Evolutionary conservation across 2,329 filamentous ascomycete species (phyloP).

Genomic region (Fusarium humuli): DNA sequence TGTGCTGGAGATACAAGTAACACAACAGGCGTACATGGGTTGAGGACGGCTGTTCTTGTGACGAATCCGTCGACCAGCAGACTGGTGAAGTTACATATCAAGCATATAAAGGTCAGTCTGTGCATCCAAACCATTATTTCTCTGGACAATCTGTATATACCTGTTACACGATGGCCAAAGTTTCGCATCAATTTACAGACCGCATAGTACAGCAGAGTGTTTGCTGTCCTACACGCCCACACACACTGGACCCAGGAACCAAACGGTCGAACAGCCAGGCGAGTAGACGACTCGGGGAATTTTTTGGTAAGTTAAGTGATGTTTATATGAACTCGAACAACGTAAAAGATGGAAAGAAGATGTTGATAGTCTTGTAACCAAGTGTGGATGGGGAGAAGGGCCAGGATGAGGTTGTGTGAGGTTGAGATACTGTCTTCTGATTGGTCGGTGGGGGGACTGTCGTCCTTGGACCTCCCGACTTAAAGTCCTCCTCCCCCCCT

Average conservation of each 20-base stretch:
- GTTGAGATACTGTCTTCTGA: slow-evolving; percentile 31
- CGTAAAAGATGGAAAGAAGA: neutral
- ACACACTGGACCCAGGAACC: neutral
- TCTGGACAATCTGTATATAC: too few relatives aligned
- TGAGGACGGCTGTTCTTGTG: neutral
- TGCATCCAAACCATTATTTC: too few relatives aligned
- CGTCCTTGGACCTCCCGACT: slow-evolving; percentile 17
- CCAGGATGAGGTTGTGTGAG: slow-evolving; percentile 42
- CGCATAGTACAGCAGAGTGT: too few relatives aligned
- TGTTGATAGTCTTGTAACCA: neutral
- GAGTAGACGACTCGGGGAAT: neutral
- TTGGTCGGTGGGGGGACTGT: slow-evolving; percentile 35
- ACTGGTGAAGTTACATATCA: too few relatives aligned
- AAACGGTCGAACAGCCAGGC: neutral
- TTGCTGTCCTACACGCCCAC: neutral
- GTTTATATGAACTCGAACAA: neutral
- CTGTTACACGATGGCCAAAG: too few relatives aligned
- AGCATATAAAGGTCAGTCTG: too few relatives aligned
- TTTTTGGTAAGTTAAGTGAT: neutral
- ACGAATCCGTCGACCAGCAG: neutral
- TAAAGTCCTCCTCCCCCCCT: slow-evolving; percentile 42
- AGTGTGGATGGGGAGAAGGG: slow-evolving; percentile 17
- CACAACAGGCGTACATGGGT: neutral
- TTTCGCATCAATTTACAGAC: too few relatives aligned
- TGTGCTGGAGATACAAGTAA: neutral